Percentiles rank a stretch among this genome's conserved stretches.
These are phyloP conservation scores for Capronia coronata DNA, from an alignment of 2,329 filamentous ascomycete genomes.

Conservation along the genomic window DNA sequence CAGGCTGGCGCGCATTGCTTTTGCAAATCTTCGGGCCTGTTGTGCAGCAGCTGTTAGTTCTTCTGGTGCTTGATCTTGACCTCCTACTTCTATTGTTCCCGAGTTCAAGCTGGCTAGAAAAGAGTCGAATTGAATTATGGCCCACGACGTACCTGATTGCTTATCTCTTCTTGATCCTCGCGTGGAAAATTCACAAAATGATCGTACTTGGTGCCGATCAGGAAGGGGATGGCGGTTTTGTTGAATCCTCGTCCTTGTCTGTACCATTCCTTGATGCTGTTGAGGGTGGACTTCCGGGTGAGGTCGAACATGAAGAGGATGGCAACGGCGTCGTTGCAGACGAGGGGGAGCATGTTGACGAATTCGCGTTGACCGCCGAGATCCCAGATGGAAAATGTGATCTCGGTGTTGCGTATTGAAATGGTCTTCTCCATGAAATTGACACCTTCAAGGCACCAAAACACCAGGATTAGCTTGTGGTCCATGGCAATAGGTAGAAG, in stretches of 20 bases:
- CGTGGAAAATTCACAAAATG: slow-evolving; percentile 98
- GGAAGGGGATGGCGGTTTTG: slow-evolving; percentile 97
- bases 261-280: slow-evolving; percentile 99
- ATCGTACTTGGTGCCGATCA: slow-evolving; percentile 97
- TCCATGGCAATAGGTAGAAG: neutral
- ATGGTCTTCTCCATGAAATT: slow-evolving; percentile 99
- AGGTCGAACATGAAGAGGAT: slow-evolving; percentile 99
- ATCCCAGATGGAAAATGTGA: slow-evolving; percentile 99
- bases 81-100: no score
- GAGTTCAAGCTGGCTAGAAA: no score
- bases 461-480: slow-evolving; percentile 3
- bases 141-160: slow-evolving; percentile 65
- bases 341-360: slow-evolving; percentile 98
- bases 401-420: slow-evolving; percentile 97
- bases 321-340: slow-evolving; percentile 97
- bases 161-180: slow-evolving; percentile 98
- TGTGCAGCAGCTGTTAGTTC: neutral
- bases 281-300: slow-evolving; percentile 94
- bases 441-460: slow-evolving; percentile 55
- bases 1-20: slow-evolving; percentile 93
- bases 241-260: slow-evolving; percentile 96
- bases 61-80: slow-evolving; percentile 15
- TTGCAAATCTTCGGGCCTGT: slow-evolving; percentile 88
- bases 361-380: slow-evolving; percentile 96
- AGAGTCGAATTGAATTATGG: neutral